phyloP scores from a whole-genome alignment of 2,329 filamentous ascomycete species.

The Fusarium zealandicum region DNA sequence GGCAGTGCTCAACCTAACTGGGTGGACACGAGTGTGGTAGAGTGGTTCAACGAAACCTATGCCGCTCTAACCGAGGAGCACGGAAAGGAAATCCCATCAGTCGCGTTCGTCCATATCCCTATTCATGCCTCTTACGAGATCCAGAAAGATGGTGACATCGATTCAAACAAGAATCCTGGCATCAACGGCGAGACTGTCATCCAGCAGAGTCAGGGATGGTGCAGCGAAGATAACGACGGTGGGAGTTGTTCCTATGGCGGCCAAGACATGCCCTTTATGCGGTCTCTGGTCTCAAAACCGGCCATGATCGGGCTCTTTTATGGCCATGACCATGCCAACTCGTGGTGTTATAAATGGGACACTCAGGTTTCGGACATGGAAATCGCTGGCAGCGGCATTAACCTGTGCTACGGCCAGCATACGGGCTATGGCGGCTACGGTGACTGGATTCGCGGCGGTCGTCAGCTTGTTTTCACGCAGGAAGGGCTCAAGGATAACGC shows the following conservation, averaged over 20 bases:
- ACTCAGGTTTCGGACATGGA: constrained; percentile 56
- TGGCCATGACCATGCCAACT: constrained; percentile 71
- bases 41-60: constrained; percentile 53
- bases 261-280: constrained; percentile 69
- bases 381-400: constrained; percentile 52
- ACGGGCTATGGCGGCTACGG: constrained; percentile 76
- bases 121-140: constrained; percentile 41
- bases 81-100: constrained; percentile 49
- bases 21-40: constrained; percentile 53
- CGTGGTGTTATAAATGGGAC: constrained; percentile 64
- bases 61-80: constrained; percentile 40
- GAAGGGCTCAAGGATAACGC: constrained; percentile 49
- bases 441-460: constrained; percentile 65
- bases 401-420: constrained; percentile 68
- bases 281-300: constrained; percentile 60
- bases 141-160: constrained; percentile 41
- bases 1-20: constrained; percentile 48
- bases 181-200: constrained; percentile 55
- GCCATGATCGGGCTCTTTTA: constrained; percentile 67
- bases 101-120: constrained; percentile 60
- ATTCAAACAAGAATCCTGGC: constrained; percentile 52
- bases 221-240: constrained; percentile 48
- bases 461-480: constrained; percentile 61
- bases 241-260: constrained; percentile 52
- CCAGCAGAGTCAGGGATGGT: constrained; percentile 55